These are phyloP conservation scores for Monilinia polystroma DNA, from an alignment of 2,329 filamentous ascomycete genomes.

Conservation along the genomic window DNA sequence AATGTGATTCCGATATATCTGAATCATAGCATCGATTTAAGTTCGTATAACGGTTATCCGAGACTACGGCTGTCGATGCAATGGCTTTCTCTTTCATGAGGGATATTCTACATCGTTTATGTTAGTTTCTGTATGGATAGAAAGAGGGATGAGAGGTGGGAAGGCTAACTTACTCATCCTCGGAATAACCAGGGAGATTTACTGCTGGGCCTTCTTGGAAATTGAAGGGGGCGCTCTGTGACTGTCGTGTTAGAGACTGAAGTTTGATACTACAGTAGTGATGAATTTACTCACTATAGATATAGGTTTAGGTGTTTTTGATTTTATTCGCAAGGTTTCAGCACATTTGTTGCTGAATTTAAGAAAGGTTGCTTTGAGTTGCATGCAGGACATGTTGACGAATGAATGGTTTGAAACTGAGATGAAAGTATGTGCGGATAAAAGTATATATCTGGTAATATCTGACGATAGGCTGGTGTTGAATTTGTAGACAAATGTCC, in stretches of 20 bases:
- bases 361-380: conserved; percentile 23
- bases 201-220: conserved; percentile 54
- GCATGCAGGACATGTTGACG: conserved; percentile 27
- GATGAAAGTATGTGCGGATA: conserved; percentile 17
- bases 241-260: conserved; percentile 33
- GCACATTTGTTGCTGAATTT: conserved; percentile 29
- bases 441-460: conserved; percentile 5
- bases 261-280: not conserved
- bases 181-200: conserved; percentile 54
- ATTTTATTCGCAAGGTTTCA: conserved; percentile 26
- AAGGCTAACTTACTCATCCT: conserved; percentile 54
- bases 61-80: conserved; percentile 36
- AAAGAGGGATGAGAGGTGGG: not conserved
- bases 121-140: not conserved
- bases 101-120: conserved; percentile 31
- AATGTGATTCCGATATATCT: conserved; percentile 25
- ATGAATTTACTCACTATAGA: conserved; percentile 26
- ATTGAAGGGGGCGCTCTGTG: conserved; percentile 58
- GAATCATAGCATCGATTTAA: conserved; percentile 19
- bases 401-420: not conserved
- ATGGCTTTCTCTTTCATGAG: conserved; percentile 40
- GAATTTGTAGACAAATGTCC: not conserved
- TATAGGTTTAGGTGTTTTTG: conserved; percentile 27
- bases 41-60: conserved; percentile 29
- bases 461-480: not conserved